phyloP scores from a whole-genome alignment of 108 stramenopile genomes.

The Cyclotella kingstonii region DNA sequence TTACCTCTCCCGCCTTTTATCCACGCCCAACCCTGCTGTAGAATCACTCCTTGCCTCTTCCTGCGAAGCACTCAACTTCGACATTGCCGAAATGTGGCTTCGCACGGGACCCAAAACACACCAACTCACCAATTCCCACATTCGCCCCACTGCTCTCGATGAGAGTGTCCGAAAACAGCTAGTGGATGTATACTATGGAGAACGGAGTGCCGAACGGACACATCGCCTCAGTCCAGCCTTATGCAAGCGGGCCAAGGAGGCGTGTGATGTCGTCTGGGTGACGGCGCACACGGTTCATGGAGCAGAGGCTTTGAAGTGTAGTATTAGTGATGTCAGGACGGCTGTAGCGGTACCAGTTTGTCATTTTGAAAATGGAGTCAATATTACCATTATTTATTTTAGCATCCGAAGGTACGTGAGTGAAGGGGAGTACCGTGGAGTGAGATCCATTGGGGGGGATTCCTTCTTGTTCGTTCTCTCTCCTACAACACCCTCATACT shows the following conservation, averaged over 20 bases:
- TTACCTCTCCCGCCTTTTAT: conserved; percentile 28
- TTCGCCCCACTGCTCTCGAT: conserved; percentile 77
- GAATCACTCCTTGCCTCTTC: conserved; percentile 72
- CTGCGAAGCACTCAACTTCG: conserved; percentile 85
- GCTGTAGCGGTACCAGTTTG: conserved; percentile 90
- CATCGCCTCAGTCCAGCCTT: conserved; percentile 84
- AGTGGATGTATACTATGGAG: conserved; percentile 90
- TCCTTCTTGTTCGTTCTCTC: not conserved
- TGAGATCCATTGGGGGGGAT: not conserved
- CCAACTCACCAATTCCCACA: conserved; percentile 84
- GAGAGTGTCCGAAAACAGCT: conserved; percentile 72
- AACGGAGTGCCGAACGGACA: conserved; percentile 64
- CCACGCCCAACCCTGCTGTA: conserved; percentile 50
- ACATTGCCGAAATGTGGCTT: conserved; percentile 94
- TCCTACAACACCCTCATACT: not conserved
- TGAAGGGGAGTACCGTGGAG: not conserved
- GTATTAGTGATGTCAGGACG: conserved; percentile 81
- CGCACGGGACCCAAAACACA: conserved; percentile 91
- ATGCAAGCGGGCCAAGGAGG: conserved; percentile 88
- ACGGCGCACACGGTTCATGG: conserved; percentile 70
- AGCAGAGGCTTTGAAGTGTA: conserved; percentile 73
- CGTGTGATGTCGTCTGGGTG: conserved; percentile 85
- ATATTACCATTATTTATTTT: conserved; percentile 88
- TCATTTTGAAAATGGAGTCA: conserved; percentile 74
- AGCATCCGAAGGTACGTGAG: conserved; percentile 77